These are phyloP conservation scores for Periconia digitata DNA, from an alignment of 2,329 filamentous ascomycete species.

Conservation along the genomic window DNA sequence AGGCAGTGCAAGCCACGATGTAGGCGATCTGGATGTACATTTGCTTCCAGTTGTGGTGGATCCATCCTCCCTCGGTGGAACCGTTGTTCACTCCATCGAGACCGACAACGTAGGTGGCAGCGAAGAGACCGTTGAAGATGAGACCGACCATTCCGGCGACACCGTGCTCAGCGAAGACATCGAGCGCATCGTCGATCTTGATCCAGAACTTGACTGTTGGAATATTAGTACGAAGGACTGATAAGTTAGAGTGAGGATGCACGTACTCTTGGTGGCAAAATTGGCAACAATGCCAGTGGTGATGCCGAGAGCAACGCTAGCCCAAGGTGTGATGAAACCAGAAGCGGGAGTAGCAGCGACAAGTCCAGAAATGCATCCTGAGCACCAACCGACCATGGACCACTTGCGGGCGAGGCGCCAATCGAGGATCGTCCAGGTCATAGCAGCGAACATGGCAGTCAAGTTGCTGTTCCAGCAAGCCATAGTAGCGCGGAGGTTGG, in stretches of 20 bases:
- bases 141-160: slow-evolving; percentile 82
- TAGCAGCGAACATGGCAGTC: slow-evolving; percentile 86
- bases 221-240: slow-evolving; percentile 18
- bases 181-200: slow-evolving; percentile 82
- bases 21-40: slow-evolving; percentile 81
- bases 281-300: slow-evolving; percentile 72
- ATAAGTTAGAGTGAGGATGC: not conserved
- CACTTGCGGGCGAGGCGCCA: slow-evolving; percentile 92
- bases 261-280: slow-evolving; percentile 83
- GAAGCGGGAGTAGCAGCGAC: slow-evolving; percentile 86
- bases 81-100: slow-evolving; percentile 76
- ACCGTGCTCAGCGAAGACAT: slow-evolving; percentile 89
- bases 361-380: slow-evolving; percentile 81
- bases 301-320: slow-evolving; percentile 61
- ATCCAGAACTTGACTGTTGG: slow-evolving; percentile 69
- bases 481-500: slow-evolving; percentile 91
- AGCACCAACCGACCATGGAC: slow-evolving; percentile 93
- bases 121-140: slow-evolving; percentile 75
- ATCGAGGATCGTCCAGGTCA: slow-evolving; percentile 94
- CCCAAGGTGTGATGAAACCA: slow-evolving; percentile 73
- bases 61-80: slow-evolving; percentile 65
- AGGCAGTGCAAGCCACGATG: slow-evolving; percentile 66
- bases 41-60: slow-evolving; percentile 73
- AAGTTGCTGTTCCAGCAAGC: slow-evolving; percentile 98
- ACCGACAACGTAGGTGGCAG: slow-evolving; percentile 70